Evolutionary conservation across 805 yeast species (phyloP), one percentile per base, ranked within the genome.

Genomic region (Ogataea henricii): DNA sequence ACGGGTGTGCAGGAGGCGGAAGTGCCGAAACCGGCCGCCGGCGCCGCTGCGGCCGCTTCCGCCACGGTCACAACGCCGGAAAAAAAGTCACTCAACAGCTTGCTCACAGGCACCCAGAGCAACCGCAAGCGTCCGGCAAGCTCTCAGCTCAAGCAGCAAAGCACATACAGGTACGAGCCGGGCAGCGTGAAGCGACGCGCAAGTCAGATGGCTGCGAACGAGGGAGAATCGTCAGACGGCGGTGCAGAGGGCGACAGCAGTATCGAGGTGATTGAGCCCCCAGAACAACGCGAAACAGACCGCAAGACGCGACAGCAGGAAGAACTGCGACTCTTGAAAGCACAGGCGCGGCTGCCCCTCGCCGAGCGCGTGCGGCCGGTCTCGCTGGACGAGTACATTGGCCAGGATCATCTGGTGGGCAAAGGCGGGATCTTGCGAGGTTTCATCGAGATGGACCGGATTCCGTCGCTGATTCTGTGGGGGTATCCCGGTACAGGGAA

Each of bases 401-500:
- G 99, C 0, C 99, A 94, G 66, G 70, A 73, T 12, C 96, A 91
- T 66, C 67, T 94, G 2, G 71, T 92, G 4, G 85, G 87, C 0
- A 66, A 69, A 1, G 71, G 73, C 6, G 96, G 97, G 1, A 71
- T 83, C 2, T 68, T 92, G 2, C 69, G 81, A 22, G 83, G 83
- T 38, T 87, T 87, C 51, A 73, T 91, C 1, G 73, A 76, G 30
- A 68, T 77, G 66, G 80, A 85, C n/a, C 71, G 74, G 40, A 71
- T 87, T 6, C 97, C 97, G 1, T 89, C 97, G 0, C 76, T 94
- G 81, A 81, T 94, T 1, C 68, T 94, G 4, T 87, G 94, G 87
- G 99, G 99, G 0, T 96, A 96, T 0, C 96, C 97, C 1, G 99
- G 99, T 0, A 91, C 89, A 2, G 92, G 94, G 74, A 94, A 94